Base-by-base conservation (phyloP, 306 rosid genomes). In the Ammopiptanthus mongolicus region DNA sequence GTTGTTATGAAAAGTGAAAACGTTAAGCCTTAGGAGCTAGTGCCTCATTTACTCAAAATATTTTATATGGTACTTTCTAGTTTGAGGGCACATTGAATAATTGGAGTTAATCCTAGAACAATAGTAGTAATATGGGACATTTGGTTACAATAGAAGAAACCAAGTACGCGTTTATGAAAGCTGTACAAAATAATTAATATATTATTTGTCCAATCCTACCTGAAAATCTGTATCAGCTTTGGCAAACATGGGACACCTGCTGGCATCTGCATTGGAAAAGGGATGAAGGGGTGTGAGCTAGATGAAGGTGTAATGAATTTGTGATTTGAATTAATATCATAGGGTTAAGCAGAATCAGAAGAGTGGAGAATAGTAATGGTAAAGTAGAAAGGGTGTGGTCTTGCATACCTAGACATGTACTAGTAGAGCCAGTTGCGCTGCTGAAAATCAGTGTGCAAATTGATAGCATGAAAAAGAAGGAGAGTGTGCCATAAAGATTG, bases 321-420 rank as follows among this genome's bases (percentile, higher is more conserved):
- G 42, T 6, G 25, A 73, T 14, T n/a, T 31, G 33, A 12, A 65
- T 12, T 15, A 33, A 1, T 44, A 5, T 41, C 8, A n/a, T 6
- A 36, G 52, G 6, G 37, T 76, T 34, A 31, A 73, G 29, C 22
- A 67, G 44, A 78, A 23, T 23, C 17, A 19, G n/a, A 46, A 12
- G 7, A 55, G 64, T 47, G 63, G 25, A 29, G 50, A 12, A 56
- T 17, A 29, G 18, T 44, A 73, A 52, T 44, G 61, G 10, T 12
- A 4, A 4, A 9, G 14, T 47, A 23, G 0, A 46, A 36, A 41
- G 36, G 18, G 69, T 23, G 2, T 14, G 73, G 42, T 41, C 60
- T 78, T 79, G 39, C 67, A 53, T 73, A 90, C 96, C 96, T 85
- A 71, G 67, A 69, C 85, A 82, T 64, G 81, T 66, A 36, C 61